Evolutionary conservation across 805 yeast species (phyloP), one percentile per base, ranked within the genome.

Genomic region (Grigorovia yakushimaensis): DNA sequence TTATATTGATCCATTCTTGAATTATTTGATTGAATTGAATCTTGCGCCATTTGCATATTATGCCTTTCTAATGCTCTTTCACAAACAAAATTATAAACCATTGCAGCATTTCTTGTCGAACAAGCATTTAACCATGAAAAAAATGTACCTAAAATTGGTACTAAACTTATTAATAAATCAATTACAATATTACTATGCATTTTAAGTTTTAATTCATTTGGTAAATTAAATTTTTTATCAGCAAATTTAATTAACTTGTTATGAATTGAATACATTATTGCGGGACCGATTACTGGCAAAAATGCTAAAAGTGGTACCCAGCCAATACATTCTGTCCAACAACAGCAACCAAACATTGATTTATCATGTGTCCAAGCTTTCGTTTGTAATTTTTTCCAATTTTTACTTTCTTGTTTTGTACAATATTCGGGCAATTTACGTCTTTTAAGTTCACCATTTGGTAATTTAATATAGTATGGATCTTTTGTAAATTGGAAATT

Each of bases 361-460:
- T 76, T 75, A 61, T 91, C 98, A 60, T 91, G 88, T 15, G 74
- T 58, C 96, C 96, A 89, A 0, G 97, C 97, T 50, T 78, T 74
- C 44, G 68, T 72, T 58, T 82, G 89, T n/a, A 88, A 69, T 22
- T 62, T 67, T 59, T 81, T 84, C 94, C 93, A 91, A 7, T 73
- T 68, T 55, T 76, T 75, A 42, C 73, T 76, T 53, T 88, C 93
- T 37, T 72, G 68, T 45, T 76, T 74, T 2, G 80, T 69, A 19
- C 79, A 73, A 19, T 73, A 73, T 17, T 47, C 24, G 2, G 71
- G 73, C 33, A 88, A 71, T 50, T 79, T 73, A 44, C 73, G 73
- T n/a, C 49, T 43, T 19, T 39, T 44, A 11, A 79, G 62, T 47
- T 72, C 69, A 4, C 95, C 78, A 57, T 74, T 70, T 4, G 58